phyloP scores from a whole-genome alignment of 2,329 filamentous ascomycete genomes.

The Alternaria atra region DNA sequence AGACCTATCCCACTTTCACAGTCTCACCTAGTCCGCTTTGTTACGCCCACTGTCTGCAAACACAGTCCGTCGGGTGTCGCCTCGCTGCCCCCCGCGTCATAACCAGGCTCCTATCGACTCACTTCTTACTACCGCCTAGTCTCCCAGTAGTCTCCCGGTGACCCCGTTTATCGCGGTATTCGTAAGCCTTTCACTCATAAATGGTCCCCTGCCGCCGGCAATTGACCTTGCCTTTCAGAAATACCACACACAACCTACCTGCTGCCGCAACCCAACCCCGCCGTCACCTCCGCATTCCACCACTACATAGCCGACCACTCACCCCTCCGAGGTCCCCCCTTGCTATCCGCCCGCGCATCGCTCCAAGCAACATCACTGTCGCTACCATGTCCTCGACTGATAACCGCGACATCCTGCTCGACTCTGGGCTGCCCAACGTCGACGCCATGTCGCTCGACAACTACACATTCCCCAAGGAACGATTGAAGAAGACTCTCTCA shows the following conservation, averaged over 20 bases:
- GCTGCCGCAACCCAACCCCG: slow-evolving; percentile 11
- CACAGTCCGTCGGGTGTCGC: slow-evolving; percentile 20
- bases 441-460: slow-evolving; percentile 51
- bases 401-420: slow-evolving; percentile 31
- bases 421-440: slow-evolving; percentile 36
- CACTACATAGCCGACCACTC: slow-evolving; percentile 17
- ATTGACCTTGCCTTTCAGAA: slow-evolving; percentile 27
- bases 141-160: slow-evolving; percentile 20
- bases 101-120: slow-evolving; percentile 14
- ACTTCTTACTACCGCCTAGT: slow-evolving; percentile 30
- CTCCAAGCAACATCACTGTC: slow-evolving; percentile 1
- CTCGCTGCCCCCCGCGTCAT: slow-evolving; percentile 29
- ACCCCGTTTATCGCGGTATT: slow-evolving; percentile 18
- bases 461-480: slow-evolving; percentile 70
- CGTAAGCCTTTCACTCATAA: slow-evolving; percentile 28
- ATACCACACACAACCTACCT: slow-evolving; percentile 6
- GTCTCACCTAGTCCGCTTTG: neutral
- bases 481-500: slow-evolving; percentile 65
- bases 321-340: slow-evolving; percentile 18
- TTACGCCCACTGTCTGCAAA: slow-evolving; percentile 1
- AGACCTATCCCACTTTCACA: neutral
- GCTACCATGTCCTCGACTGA: slow-evolving; percentile 36
- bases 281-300: slow-evolving; percentile 3
- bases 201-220: slow-evolving; percentile 21
- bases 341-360: slow-evolving; percentile 13